These are phyloP conservation scores for Theobroma grandiflorum DNA, from an alignment of 441 rosid genomes.

Conservation along the genomic window DNA sequence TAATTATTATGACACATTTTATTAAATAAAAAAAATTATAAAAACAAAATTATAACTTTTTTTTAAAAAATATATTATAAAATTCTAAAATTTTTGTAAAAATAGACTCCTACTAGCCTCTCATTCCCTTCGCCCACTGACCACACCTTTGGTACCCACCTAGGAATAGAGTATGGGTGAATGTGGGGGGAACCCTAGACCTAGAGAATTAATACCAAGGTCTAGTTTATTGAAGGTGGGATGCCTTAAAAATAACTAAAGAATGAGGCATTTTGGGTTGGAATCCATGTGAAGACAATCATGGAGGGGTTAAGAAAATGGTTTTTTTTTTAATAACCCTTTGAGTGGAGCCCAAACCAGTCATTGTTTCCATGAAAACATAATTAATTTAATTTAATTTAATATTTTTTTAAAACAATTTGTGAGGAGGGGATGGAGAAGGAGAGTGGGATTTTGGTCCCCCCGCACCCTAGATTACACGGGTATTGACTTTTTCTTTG, in stretches of 20 bases:
- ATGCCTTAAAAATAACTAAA: constrained; percentile 24
- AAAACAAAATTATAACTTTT: too few species aligned
- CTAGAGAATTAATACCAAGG: not conserved
- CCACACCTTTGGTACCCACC: constrained; percentile 13
- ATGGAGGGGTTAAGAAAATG: constrained; percentile 30
- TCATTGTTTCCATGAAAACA: constrained; percentile 31
- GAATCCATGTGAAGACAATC: constrained; percentile 63
- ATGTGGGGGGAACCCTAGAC: constrained; percentile 26
- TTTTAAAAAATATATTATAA: too few species aligned
- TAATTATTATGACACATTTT: too few species aligned
- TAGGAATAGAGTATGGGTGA: not conserved
- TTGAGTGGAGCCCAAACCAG: constrained; percentile 30
- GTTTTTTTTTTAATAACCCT: not conserved
- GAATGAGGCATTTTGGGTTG: constrained; percentile 37
- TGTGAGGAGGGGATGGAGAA: not conserved
- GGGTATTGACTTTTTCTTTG: constrained; percentile 41
- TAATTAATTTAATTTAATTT: not conserved
- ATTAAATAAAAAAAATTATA: too few species aligned
- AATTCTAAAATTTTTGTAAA: too few species aligned
- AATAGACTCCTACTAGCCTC: too few species aligned
- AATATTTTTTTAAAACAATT: not conserved
- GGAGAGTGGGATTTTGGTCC: constrained; percentile 56
- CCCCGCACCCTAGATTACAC: constrained; percentile 28
- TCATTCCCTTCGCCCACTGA: too few species aligned
- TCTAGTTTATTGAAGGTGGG: constrained; percentile 31